These are phyloP conservation scores for Symbiotaphrina buchneri DNA, from an alignment of 495 filamentous ascomycete species.

Conservation along the genomic window DNA sequence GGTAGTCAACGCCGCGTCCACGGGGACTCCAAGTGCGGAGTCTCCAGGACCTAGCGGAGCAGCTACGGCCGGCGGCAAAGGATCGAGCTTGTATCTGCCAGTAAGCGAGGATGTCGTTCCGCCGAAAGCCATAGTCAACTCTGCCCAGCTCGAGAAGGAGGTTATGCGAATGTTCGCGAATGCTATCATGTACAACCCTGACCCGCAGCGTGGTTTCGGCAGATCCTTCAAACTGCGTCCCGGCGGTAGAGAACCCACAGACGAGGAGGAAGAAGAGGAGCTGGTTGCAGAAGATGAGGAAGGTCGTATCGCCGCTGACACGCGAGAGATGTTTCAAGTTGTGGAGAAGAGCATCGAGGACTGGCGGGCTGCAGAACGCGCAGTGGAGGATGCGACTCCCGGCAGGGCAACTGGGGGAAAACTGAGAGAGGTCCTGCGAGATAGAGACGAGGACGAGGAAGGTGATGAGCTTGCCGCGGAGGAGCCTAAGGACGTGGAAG, in stretches of 20 bases:
- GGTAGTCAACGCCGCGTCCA: constrained; percentile 34
- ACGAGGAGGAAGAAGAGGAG: constrained; percentile 19
- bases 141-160: constrained; percentile 82
- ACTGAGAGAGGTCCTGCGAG: not conserved
- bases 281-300: constrained; percentile 35
- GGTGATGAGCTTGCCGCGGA: not conserved
- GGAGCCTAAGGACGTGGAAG: not conserved
- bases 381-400: constrained; percentile 10
- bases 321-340: constrained; percentile 60
- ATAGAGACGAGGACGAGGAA: not conserved
- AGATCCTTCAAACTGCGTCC: constrained; percentile 23
- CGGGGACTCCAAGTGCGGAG: constrained; percentile 19
- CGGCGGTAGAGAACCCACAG: constrained; percentile 11
- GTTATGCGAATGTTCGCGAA: constrained; percentile 96
- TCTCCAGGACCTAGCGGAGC: constrained; percentile 21
- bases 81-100: constrained; percentile 35
- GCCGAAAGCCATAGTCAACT: constrained; percentile 82
- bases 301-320: constrained; percentile 62
- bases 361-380: constrained; percentile 35
- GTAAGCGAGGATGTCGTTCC: constrained; percentile 56
- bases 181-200: constrained; percentile 89
- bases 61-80: constrained; percentile 14
- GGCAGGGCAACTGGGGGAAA: not conserved
- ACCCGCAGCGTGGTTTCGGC: constrained; percentile 43
- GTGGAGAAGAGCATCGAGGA: constrained; percentile 38